Conservation (phyloP, 2,329 filamentous ascomycete species). For the Balansia obtecta region DNA sequence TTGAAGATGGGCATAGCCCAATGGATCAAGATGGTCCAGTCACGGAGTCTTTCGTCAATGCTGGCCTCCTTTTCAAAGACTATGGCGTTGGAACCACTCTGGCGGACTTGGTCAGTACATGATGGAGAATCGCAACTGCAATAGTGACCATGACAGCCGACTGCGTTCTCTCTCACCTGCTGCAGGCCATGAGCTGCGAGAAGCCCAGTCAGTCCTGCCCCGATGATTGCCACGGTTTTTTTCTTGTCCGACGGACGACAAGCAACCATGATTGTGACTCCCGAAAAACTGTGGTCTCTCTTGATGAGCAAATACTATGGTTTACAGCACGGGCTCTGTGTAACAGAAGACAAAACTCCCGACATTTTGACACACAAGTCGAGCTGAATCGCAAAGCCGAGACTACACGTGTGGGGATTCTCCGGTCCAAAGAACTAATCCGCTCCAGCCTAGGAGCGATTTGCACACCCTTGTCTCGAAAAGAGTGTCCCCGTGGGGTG, state of each 20-base stretch:
- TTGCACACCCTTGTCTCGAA: neutral
- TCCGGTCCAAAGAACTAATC: neutral
- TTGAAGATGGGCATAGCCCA: constrained; percentile 25
- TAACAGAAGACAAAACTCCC: neutral
- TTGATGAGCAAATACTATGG: neutral
- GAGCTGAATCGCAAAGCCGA: neutral
- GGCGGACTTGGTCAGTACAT: neutral
- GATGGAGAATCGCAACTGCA: neutral
- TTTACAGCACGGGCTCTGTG: neutral
- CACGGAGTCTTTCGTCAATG: constrained; percentile 18
- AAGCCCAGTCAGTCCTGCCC: constrained; percentile 25
- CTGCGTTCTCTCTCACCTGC: constrained; percentile 17
- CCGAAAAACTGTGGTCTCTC: neutral
- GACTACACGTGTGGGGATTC: neutral
- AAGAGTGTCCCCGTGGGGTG: neutral
- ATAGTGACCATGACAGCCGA: neutral
- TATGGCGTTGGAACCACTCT: constrained; percentile 21
- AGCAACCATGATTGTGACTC: neutral
- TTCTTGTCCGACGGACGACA: neutral
- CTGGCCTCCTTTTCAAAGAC: constrained; percentile 20
- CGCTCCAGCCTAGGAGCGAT: neutral
- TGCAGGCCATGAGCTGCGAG: constrained; percentile 23
- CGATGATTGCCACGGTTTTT: constrained; percentile 20
- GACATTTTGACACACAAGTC: neutral
- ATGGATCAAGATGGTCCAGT: constrained; percentile 28